Conservation (phyloP, 2,329 filamentous ascomycete genomes). For the Fusarium penzigii region DNA sequence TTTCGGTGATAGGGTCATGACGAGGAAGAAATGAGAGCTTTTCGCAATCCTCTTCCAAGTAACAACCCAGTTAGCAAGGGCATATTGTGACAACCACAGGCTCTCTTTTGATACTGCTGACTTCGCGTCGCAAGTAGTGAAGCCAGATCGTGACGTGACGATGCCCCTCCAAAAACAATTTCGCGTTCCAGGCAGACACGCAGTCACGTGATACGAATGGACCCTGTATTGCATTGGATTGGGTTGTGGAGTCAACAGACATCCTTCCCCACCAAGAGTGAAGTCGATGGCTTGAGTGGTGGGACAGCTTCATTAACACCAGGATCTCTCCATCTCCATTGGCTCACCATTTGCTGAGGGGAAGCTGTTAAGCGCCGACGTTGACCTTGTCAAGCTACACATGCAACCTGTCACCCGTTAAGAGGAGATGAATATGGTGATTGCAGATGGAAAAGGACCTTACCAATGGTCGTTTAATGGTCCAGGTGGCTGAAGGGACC, state of each 20-base stretch:
- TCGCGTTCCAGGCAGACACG: slow-evolving; percentile 25
- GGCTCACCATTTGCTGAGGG: slow-evolving; percentile 22
- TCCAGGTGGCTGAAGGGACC: slow-evolving; percentile 21
- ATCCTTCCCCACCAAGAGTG: not conserved
- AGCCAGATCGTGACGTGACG: slow-evolving; percentile 20
- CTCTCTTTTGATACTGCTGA: not conserved
- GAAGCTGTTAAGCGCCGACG: slow-evolving; percentile 34
- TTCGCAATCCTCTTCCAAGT: not conserved
- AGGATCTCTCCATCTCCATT: slow-evolving; percentile 25
- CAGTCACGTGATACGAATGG: slow-evolving; percentile 22
- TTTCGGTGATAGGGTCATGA: slow-evolving; percentile 19
- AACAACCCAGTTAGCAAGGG: slow-evolving; percentile 4
- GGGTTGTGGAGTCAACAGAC: not conserved
- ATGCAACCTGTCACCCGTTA: slow-evolving; percentile 29
- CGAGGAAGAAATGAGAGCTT: slow-evolving; percentile 8
- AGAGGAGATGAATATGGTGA: slow-evolving; percentile 22
- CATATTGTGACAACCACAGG: slow-evolving; percentile 20
- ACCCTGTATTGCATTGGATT: not conserved
- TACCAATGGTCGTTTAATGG: slow-evolving; percentile 8
- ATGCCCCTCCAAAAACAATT: slow-evolving; percentile 6
- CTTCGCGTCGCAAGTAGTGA: slow-evolving; percentile 21
- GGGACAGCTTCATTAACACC: slow-evolving; percentile 27
- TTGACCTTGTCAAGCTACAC: slow-evolving; percentile 20
- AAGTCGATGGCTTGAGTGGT: slow-evolving; percentile 17
- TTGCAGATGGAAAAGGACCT: slow-evolving; percentile 5